Percentiles rank a stretch among this genome's conserved stretches.
phyloP scores from a whole-genome alignment of 2,329 filamentous ascomycete genomes.

The Colletotrichum sidae region DNA sequence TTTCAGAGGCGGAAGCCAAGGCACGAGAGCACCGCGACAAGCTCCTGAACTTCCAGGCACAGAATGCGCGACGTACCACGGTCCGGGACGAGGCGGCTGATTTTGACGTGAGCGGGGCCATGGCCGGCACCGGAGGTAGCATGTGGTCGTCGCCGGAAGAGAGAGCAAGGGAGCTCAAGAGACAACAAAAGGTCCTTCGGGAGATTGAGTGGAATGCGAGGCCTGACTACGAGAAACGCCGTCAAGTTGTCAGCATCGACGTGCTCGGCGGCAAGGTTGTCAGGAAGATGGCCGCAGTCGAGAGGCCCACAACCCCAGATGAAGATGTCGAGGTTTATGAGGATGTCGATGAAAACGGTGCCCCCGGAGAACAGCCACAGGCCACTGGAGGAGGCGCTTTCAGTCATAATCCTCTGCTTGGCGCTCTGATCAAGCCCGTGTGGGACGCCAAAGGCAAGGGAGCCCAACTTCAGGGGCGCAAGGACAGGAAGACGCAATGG shows the following conservation, averaged over 20 bases:
- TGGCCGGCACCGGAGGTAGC: slow-evolving; percentile 62
- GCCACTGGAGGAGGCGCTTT: slow-evolving; percentile 67
- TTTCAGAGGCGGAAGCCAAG: slow-evolving; percentile 71
- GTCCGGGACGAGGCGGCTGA: slow-evolving; percentile 86
- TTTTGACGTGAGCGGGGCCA: slow-evolving; percentile 63
- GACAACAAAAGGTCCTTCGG: slow-evolving; percentile 84
- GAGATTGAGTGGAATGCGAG: slow-evolving; percentile 88
- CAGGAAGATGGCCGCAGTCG: slow-evolving; percentile 74
- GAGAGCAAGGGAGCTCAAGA: slow-evolving; percentile 83
- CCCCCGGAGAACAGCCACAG: slow-evolving; percentile 18
- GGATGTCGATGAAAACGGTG: slow-evolving; percentile 44
- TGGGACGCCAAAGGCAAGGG: slow-evolving; percentile 67
- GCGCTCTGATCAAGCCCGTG: slow-evolving; percentile 73
- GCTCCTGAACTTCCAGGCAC: slow-evolving; percentile 83
- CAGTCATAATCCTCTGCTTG: slow-evolving; percentile 75
- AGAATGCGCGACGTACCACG: slow-evolving; percentile 86
- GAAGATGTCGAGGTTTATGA: slow-evolving; percentile 40
- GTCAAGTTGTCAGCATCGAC: slow-evolving; percentile 87
- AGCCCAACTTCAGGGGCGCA: slow-evolving; percentile 53
- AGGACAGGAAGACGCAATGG: slow-evolving; percentile 61
- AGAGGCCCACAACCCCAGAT: slow-evolving; percentile 66
- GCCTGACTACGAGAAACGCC: slow-evolving; percentile 90
- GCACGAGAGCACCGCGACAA: slow-evolving; percentile 85
- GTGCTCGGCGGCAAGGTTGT: slow-evolving; percentile 82
- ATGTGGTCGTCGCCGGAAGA: slow-evolving; percentile 90